Evolutionary conservation across 1,139 yeast species (phyloP), one percentile per base, ranked within the genome.

Genomic region (Suhomyces maxii): DNA sequence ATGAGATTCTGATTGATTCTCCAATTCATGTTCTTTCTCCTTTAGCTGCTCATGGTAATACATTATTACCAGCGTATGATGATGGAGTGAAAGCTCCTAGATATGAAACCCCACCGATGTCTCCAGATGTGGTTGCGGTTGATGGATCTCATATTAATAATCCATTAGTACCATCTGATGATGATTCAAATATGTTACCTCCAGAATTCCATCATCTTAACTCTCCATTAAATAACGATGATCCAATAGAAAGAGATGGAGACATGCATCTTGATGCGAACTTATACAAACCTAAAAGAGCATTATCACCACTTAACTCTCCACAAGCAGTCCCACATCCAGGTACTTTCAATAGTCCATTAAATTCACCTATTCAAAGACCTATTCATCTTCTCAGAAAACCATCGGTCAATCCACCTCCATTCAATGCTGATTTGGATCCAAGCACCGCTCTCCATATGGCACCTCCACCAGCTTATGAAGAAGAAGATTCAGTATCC

Each of bases 1-100:
- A 86, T 60, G 98, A 93, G 67, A 86, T 93, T 40, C 84, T 89
- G 52, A 89, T 91, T 52, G 98, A 93, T 63, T 86, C 96, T 8
- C 97, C 97, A 7, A 82, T 90, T 51, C 95, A 88, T 57, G 71
- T 89, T 6, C 70, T 89, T 42, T 83, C 87, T 26, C 73, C 76
- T 13, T 58, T 73, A 37, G 86, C 90, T 44, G 86, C 89, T 2
- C 91, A 85, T 61, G 86, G 86, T 11, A 85, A 86, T 56, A 85
- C 91, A 0, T 63, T 85, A 36, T 67, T 86, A 44, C 89, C 85
- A 1, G 80, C 83, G 1, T 80, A 80, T 56, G 76, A 67, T 37
- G 71, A 69, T 28, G 48, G 41, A 54, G 8, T 44, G 10, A 47
- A 46, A 34, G 48, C 60, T 9, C 68, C 70, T 0, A 52, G 52